These are phyloP conservation scores for Maudiozyma barnettii DNA, from an alignment of 805 yeast genomes.

Conservation along the genomic window DNA sequence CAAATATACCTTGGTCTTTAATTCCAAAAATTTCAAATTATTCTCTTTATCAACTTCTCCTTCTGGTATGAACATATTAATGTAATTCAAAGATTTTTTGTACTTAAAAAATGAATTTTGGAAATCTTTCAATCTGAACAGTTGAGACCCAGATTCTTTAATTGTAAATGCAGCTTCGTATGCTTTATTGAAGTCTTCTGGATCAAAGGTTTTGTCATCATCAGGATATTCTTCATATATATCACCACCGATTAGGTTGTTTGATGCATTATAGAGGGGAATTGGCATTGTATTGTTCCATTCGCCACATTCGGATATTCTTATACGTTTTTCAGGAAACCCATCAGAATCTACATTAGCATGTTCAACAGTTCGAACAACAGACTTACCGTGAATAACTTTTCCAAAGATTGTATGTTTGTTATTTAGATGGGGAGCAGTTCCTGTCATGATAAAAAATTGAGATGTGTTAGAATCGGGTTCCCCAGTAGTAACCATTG, in stretches of 20 bases:
- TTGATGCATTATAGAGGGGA: constrained; percentile 57
- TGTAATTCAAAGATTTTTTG: constrained; percentile 54
- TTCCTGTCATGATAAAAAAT: constrained; percentile 60
- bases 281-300: constrained; percentile 46
- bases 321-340: constrained; percentile 33
- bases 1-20: constrained; percentile 34
- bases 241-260: constrained; percentile 56
- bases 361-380: constrained; percentile 55
- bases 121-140: constrained; percentile 45
- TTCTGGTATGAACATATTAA: constrained; percentile 67
- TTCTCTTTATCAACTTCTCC: constrained; percentile 47
- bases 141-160: constrained; percentile 55
- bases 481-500: constrained; percentile 54
- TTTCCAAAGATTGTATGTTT: constrained; percentile 72
- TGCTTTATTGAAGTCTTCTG: constrained; percentile 45
- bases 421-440: constrained; percentile 65
- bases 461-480: constrained; percentile 49
- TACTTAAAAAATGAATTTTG: constrained; percentile 54
- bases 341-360: constrained; percentile 39
- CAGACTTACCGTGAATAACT: constrained; percentile 59
- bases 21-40: constrained; percentile 38
- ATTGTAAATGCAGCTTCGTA: constrained; percentile 44
- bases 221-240: constrained; percentile 69
- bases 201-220: constrained; percentile 53
- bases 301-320: constrained; percentile 49